These are phyloP conservation scores for Trichosanthes cucumerina DNA, from an alignment of 306 rosid genomes.

Conservation along the genomic window DNA sequence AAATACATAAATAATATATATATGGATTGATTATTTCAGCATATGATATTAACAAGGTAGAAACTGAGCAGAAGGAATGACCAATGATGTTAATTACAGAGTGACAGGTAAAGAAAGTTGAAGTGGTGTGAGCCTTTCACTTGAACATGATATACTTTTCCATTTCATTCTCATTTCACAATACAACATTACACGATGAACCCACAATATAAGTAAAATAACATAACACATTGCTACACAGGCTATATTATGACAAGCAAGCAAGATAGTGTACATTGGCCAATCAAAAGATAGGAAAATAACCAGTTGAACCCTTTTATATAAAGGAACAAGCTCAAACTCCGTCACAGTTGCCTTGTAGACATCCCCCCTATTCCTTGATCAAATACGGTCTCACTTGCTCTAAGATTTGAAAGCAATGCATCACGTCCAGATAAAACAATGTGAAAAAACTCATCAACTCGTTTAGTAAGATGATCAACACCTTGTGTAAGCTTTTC, in stretches of 20 bases:
- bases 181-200: conserved; percentile 26
- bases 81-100: neutral
- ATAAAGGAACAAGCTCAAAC: neutral
- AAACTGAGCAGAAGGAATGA: neutral
- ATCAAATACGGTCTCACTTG: conserved; percentile 26
- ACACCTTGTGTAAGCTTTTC: conserved; percentile 55
- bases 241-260: conserved; percentile 28
- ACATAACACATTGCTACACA: conserved; percentile 23
- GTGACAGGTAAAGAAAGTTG: neutral
- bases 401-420: conserved; percentile 46
- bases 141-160: conserved; percentile 5
- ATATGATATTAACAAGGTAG: neutral
- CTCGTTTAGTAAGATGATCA: conserved; percentile 60
- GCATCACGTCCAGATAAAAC: conserved; percentile 61
- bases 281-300: conserved; percentile 28
- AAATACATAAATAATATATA: neutral
- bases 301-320: conserved; percentile 22
- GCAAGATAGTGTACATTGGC: conserved; percentile 21
- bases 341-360: conserved; percentile 17
- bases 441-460: conserved; percentile 50
- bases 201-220: neutral
- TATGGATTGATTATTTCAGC: neutral
- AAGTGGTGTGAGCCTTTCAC: neutral
- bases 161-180: conserved; percentile 18
- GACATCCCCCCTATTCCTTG: conserved; percentile 11